Base-by-base conservation (phyloP, 2,329 filamentous ascomycete genomes). In the Aspergillus fumigatus region DNA sequence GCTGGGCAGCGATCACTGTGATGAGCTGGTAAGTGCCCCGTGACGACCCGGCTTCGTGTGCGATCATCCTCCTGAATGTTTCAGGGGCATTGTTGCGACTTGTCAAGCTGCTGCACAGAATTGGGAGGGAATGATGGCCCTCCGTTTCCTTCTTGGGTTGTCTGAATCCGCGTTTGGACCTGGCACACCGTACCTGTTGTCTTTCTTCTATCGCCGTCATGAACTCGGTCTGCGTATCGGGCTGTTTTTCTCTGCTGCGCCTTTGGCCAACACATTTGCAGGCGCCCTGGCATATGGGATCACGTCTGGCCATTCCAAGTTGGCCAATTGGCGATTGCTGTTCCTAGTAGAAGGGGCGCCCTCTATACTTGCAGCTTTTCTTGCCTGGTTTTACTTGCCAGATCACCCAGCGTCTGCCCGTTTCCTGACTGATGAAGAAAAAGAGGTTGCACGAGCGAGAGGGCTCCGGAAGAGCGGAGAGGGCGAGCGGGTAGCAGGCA, bases 211-310 rank as follows among this genome's bases (percentile, higher is more conserved):
- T 64, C 77, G 82, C 7, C 74, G 84, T 14, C 75, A 82, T 38
- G 81, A 83, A 61, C 70, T 85, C 11, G 83, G 83, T 32, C 73
- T 84, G 29, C 74, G 83, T 3, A 79, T 79, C 52, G 83, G 82
- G 2, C 67, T 86, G 23, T 86, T 85, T 60, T 62, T 80, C 11
- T 75, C 77, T 21, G 76, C 77, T 0, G 85, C 86, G 0, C 86
- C 87, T 1, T 80, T 96, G 3, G 90, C 91, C 1, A 94, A 90
- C 45, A 87, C 86, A 1, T 92, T 95, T 68, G 89, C 90, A 0
- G 86, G 86, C 2, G 85, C 84, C 3, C 75, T 88, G 5, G 85
- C 85, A 1, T 88, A 85, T 56, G 84, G 80, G 4, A 87, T 89
- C 67, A 85, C 84, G 8, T 82, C 82, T 27, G 83, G 85, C 11